Conservation (phyloP, 208 protist species). For the Leishmania tarentolae region DNA sequence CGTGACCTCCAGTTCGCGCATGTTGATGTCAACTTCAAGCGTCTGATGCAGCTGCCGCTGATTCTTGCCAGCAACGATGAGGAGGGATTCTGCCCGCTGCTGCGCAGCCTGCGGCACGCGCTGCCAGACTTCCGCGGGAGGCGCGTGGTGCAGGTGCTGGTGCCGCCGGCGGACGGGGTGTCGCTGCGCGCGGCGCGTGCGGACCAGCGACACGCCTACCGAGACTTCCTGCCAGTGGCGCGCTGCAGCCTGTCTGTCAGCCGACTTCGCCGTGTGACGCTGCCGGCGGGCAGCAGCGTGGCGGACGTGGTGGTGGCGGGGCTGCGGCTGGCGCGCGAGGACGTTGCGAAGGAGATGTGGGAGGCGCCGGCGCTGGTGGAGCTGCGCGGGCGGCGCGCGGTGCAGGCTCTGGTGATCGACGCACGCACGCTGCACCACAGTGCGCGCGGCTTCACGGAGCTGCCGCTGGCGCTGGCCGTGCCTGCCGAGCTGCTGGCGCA, state of each 20-base stretch:
- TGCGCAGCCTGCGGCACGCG: conserved; percentile 20
- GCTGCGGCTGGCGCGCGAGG: conserved; percentile 19
- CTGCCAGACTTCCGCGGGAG: conserved; percentile 10
- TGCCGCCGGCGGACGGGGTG: conserved; percentile 14
- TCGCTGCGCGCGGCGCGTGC: conserved; percentile 11
- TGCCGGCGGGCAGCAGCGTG: conserved; percentile 23
- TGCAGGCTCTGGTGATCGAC: conserved; percentile 39
- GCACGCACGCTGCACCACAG: conserved; percentile 18
- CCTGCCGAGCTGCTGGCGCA: conserved; percentile 23
- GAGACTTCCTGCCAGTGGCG: conserved; percentile 21
- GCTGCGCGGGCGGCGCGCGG: conserved; percentile 24
- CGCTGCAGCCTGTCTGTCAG: conserved; percentile 10
- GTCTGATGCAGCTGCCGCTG: conserved; percentile 11
- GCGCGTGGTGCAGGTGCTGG: conserved; percentile 22
- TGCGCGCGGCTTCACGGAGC: conserved; percentile 14
- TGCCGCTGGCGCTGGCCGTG: conserved; percentile 15
- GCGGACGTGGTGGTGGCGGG: conserved; percentile 27
- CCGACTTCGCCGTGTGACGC: conserved; percentile 21
- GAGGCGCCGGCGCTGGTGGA: conserved; percentile 17
- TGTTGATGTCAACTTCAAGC: background rate
- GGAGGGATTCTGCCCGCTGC: conserved; percentile 28
- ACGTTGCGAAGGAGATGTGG: background rate
- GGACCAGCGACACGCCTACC: conserved; percentile 19
- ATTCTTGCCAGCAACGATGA: conserved; percentile 26
- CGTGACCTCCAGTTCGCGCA: background rate